These are phyloP conservation scores for Claviceps sorghi DNA, from an alignment of 2,329 filamentous ascomycete genomes.

Conservation along the genomic window DNA sequence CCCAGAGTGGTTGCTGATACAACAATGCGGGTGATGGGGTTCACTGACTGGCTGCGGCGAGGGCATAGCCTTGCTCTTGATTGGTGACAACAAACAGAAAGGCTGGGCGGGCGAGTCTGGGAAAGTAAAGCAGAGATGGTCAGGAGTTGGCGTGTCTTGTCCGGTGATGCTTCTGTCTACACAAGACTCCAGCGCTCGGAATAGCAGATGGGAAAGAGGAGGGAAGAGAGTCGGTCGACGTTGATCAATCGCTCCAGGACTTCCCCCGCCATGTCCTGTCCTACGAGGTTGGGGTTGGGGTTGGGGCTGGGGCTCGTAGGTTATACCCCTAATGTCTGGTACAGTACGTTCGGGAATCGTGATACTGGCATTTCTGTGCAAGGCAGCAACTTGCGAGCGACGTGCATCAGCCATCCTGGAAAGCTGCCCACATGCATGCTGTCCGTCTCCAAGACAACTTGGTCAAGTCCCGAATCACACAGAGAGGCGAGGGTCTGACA, in stretches of 20 bases:
- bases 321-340: not conserved
- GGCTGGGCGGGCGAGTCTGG: not conserved
- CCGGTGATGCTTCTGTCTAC: not conserved
- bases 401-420: not conserved
- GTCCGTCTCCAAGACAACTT: not conserved
- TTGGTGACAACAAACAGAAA: constrained; percentile 1
- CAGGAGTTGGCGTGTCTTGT: too few relatives aligned
- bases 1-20: constrained; percentile 3
- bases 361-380: not conserved
- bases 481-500: too few relatives aligned
- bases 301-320: not conserved
- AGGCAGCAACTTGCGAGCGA: not conserved
- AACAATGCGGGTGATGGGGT: constrained; percentile 3
- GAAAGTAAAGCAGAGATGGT: not conserved
- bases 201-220: not conserved
- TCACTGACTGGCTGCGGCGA: not conserved
- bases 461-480: not conserved
- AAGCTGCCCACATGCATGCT: not conserved
- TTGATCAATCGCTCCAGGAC: not conserved
- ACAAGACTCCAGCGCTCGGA: not conserved
- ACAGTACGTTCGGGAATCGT: not conserved
- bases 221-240: not conserved
- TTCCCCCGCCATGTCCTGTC: not conserved
- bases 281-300: not conserved
- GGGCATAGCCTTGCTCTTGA: not conserved